Percentiles rank a stretch among this genome's conserved stretches.
These are phyloP conservation scores for Posidonia australis DNA, from an alignment of 106 monocot species.

Conservation along the genomic window DNA sequence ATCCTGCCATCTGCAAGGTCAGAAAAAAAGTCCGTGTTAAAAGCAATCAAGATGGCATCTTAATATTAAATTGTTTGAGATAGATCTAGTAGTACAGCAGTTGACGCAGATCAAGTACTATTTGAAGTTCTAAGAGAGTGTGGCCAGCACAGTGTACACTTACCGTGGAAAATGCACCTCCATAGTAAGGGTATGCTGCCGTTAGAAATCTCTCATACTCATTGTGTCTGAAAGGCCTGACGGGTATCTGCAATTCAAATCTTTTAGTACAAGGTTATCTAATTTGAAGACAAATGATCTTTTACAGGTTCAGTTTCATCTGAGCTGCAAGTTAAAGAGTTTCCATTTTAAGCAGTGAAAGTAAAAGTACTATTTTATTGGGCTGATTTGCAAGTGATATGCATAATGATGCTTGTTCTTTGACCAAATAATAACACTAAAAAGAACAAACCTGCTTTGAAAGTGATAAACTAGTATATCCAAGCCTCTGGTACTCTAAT, in stretches of 20 bases:
- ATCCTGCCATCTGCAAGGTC: slow-evolving; percentile 77
- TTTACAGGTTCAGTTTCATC: background rate
- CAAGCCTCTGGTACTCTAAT: slow-evolving; percentile 87
- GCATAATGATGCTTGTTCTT: background rate
- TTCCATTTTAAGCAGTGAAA: background rate
- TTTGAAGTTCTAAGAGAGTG: background rate
- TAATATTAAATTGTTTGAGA: background rate
- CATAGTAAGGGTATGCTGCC: slow-evolving; percentile 89
- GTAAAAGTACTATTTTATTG: background rate
- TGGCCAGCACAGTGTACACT: slow-evolving; percentile 9
- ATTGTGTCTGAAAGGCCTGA: slow-evolving; percentile 75
- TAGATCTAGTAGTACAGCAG: background rate
- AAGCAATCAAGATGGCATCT: background rate
- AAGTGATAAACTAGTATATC: slow-evolving; percentile 79
- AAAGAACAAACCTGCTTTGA: slow-evolving; percentile 61
- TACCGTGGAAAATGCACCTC: slow-evolving; percentile 90
- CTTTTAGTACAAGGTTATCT: background rate
- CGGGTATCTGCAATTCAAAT: slow-evolving; percentile 65
- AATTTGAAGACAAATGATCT: background rate
- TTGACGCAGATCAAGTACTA: background rate
- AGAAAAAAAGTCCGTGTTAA: background rate
- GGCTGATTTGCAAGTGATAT: background rate
- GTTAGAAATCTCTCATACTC: slow-evolving; percentile 94
- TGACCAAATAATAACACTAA: background rate
- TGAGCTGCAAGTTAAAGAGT: background rate